Conservation (phyloP, 2,329 filamentous ascomycete genomes). For the Lachnellula hyalina region DNA sequence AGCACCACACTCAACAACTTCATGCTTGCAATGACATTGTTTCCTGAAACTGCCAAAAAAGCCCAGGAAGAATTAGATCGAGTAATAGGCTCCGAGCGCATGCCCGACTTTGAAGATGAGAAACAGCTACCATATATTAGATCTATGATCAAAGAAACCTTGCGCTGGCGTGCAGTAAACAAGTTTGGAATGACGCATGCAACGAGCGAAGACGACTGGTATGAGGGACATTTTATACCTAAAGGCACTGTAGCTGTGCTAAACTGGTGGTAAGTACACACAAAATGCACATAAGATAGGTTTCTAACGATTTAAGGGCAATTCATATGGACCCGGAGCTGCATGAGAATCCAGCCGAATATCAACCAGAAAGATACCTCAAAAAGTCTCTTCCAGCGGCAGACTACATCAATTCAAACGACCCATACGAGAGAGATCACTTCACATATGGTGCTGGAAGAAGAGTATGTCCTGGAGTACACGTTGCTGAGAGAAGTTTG, state of each 20-base stretch:
- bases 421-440: slow-evolving; percentile 28
- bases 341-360: slow-evolving; percentile 38
- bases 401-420: slow-evolving; percentile 19
- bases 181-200: slow-evolving; percentile 28
- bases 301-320: slow-evolving; percentile 26
- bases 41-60: slow-evolving; percentile 32
- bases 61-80: slow-evolving; percentile 37
- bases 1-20: slow-evolving; percentile 28
- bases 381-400: slow-evolving; percentile 6
- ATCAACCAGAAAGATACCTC: slow-evolving; percentile 38
- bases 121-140: slow-evolving; percentile 37
- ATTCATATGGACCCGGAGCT: slow-evolving; percentile 32
- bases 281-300: neutral
- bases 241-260: slow-evolving; percentile 35
- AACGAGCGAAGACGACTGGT: slow-evolving; percentile 29
- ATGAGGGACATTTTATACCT: slow-evolving; percentile 35
- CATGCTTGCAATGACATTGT: slow-evolving; percentile 34
- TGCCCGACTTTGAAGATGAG: slow-evolving; percentile 35
- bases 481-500: slow-evolving; percentile 31
- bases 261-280: slow-evolving; percentile 31
- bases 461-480: slow-evolving; percentile 31
- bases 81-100: slow-evolving; percentile 33
- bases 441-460: slow-evolving; percentile 30
- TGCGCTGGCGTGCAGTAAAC: slow-evolving; percentile 37
- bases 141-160: slow-evolving; percentile 37